Evolutionary conservation across 1,284 basidiomycete species (phyloP), one percentile per base, ranked within the genome.

Genomic region (Ustilago bromivora): DNA sequence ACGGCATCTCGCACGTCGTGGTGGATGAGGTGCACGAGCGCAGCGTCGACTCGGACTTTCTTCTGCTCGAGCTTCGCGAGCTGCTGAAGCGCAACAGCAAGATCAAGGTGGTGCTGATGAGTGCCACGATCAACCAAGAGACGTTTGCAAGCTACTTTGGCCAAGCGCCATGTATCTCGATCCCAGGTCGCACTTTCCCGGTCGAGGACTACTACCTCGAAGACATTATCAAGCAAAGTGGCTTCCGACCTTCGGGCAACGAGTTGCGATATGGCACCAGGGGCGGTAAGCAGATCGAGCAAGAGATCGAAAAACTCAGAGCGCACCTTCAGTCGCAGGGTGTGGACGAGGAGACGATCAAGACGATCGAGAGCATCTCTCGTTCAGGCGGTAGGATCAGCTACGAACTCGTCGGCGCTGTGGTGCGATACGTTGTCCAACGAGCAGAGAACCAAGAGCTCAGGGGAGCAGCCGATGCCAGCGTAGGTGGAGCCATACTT

Each of bases 21-120:
- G 93, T 98, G 13, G 96, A 98, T 82, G 95, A 98, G 89, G 93
- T 94, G 36, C 95, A 96, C 84, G 94, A 96, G 87, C 90, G 95
- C 59, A 94, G 93, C 15, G 90, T 95, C 11, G 95, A 97, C 81
- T 92, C 93, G 13, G 95, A 98, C 86, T 92, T 98, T 78, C 88
- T 98, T 49, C 89, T 98, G 1, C 90, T 97, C n/a, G 92, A 96
- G 82, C 88, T 90, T 34, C 91, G 92, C 70, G 92, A 94, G 79
- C 87, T 97, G 11, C 87, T 98, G 54, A 88, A 88, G 69, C 88
- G 87, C n/a, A 92, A 95, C 80, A 87, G 88, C 43, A 90, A 86
- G 8, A 89, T 98, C 82, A 95, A 93, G 85, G 90, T 96, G n/a
- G 87, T 95, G 35, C 89, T 86, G 41, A 86, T 86, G 84, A 82